Evolutionary conservation across 2,329 filamentous ascomycete genomes (phyloP).

Genomic region (Lasiodiplodia sp.): DNA sequence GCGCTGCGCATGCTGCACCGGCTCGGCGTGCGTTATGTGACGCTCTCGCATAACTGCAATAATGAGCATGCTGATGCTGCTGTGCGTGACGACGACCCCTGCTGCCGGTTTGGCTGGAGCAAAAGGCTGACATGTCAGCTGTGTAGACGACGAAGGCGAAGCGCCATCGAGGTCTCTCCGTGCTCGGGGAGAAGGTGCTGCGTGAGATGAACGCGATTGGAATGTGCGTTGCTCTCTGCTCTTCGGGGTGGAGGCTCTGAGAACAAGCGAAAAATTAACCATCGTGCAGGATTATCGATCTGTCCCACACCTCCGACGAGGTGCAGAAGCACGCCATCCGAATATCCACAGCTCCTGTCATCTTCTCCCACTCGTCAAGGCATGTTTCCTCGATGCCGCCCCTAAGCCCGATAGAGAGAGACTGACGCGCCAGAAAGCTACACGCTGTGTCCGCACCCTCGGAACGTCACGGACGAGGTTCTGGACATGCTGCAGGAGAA

Average conservation of each 20-base stretch:
- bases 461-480: conserved; percentile 88
- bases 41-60: conserved; percentile 94
- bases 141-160: conserved; percentile 13
- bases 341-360: conserved; percentile 67
- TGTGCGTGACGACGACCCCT: conserved; percentile 59
- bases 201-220: conserved; percentile 76
- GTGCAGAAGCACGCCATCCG: conserved; percentile 86
- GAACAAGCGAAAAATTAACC: too few relatives aligned
- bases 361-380: conserved; percentile 88
- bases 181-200: conserved; percentile 57
- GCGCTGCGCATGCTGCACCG: conserved; percentile 78
- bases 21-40: conserved; percentile 87
- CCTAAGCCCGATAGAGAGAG: too few relatives aligned
- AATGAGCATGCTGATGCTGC: conserved; percentile 90
- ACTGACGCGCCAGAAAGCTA: too few relatives aligned
- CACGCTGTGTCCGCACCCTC: conserved; percentile 80
- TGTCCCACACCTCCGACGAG: conserved; percentile 78
- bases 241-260: conserved; percentile 64
- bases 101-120: too few relatives aligned
- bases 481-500: conserved; percentile 76
- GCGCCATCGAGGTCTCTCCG: conserved; percentile 56
- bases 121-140: too few relatives aligned
- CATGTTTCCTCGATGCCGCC: conserved; percentile 50
- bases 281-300: conserved; percentile 62
- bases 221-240: conserved; percentile 57